These are phyloP conservation scores for Diplotaxis tenuifolia DNA, from an alignment of 345 rosid genomes.

Conservation along the genomic window DNA sequence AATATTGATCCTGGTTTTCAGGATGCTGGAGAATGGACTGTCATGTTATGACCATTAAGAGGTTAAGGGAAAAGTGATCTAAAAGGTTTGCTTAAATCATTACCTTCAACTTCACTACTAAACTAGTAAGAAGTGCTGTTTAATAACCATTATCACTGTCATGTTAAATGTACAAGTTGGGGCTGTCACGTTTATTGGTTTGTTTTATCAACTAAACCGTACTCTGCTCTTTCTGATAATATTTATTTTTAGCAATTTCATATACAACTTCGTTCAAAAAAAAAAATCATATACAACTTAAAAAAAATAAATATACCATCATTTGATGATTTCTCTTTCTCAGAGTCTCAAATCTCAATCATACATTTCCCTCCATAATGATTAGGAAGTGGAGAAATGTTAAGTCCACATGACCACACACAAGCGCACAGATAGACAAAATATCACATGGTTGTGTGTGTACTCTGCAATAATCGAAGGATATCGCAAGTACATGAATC, in stretches of 20 bases:
- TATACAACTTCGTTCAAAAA: neutral
- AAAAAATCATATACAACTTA: neutral
- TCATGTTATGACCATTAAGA: neutral
- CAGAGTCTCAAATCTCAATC: neutral
- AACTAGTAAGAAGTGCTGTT: neutral
- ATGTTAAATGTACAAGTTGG: neutral
- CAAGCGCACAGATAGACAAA: neutral
- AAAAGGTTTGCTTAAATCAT: neutral
- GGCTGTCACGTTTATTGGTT: neutral
- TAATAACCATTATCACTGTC: neutral
- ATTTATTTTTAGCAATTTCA: neutral
- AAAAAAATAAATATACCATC: neutral
- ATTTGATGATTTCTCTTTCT: neutral
- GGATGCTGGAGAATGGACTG: neutral
- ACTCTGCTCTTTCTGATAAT: neutral
- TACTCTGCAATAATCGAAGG: no score
- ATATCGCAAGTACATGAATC: no score
- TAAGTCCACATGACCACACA: neutral
- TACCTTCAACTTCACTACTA: neutral
- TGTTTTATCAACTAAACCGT: neutral
- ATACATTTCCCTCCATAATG: neutral
- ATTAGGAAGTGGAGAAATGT: neutral
- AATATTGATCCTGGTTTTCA: neutral
- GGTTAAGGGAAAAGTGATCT: constrained; percentile 1
- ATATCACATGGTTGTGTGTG: neutral